These are phyloP conservation scores for Tolypocladium nubicola DNA, from an alignment of 2,329 filamentous ascomycete species.

Conservation along the genomic window DNA sequence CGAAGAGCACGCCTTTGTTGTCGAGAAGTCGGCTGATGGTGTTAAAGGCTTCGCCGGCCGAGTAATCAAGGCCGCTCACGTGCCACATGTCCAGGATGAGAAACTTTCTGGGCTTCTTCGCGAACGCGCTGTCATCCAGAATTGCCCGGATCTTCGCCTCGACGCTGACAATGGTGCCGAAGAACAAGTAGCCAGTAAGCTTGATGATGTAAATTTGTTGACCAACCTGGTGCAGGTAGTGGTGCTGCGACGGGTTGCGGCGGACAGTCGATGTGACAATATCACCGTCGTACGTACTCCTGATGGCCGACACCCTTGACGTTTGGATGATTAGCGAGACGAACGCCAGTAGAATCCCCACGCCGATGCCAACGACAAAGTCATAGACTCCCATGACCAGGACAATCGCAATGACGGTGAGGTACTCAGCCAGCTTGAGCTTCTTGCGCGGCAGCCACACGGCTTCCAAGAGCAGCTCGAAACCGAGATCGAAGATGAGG, in stretches of 20 bases:
- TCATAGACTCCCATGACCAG: constrained; percentile 95
- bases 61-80: constrained; percentile 91
- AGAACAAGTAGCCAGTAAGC: constrained; percentile 91
- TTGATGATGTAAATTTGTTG: constrained; percentile 87
- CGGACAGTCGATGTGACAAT: constrained; percentile 87
- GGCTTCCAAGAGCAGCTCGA: constrained; percentile 83
- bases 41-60: constrained; percentile 88
- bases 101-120: constrained; percentile 71
- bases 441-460: constrained; percentile 83
- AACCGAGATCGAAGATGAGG: constrained; percentile 87
- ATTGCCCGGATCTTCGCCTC: constrained; percentile 77
- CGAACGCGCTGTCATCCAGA: constrained; percentile 74
- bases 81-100: constrained; percentile 81
- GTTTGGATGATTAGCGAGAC: constrained; percentile 86
- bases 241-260: constrained; percentile 78
- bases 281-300: constrained; percentile 81
- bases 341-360: constrained; percentile 86
- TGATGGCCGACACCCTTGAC: constrained; percentile 78
- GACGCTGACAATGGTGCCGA: constrained; percentile 92
- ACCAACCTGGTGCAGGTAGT: constrained; percentile 77
- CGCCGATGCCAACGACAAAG: constrained; percentile 87
- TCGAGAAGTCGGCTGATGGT: constrained; percentile 78
- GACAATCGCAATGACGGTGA: constrained; percentile 83
- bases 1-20: constrained; percentile 66
- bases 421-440: constrained; percentile 75